Percentiles rank a stretch among this genome's conserved stretches.
Conservation (phyloP, 177 flowering plant species). For the Telopea speciosissima region DNA sequence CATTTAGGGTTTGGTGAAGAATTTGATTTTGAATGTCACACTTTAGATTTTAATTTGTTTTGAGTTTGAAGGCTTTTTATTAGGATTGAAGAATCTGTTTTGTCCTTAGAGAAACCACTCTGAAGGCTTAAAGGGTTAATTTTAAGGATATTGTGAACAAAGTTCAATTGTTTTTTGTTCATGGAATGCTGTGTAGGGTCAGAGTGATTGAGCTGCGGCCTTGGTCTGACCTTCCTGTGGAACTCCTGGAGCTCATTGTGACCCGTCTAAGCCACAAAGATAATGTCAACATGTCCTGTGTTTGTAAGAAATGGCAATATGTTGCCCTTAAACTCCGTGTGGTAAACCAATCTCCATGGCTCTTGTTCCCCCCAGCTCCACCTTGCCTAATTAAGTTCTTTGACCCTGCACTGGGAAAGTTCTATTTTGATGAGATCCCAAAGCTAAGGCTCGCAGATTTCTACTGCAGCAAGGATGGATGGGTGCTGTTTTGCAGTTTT, state of each 20-base stretch:
- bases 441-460: constrained; percentile 41
- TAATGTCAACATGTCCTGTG: constrained; percentile 29
- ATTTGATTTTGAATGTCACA: no score
- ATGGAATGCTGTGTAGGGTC: no score
- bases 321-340: constrained; percentile 36
- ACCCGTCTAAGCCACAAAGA: neutral
- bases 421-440: constrained; percentile 34
- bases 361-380: constrained; percentile 45
- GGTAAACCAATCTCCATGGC: constrained; percentile 42
- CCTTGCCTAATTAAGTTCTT: constrained; percentile 46
- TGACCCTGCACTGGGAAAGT: constrained; percentile 41
- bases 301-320: constrained; percentile 48
- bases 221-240: neutral
- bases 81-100: no score
- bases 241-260: neutral
- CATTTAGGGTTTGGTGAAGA: no score
- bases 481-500: constrained; percentile 44
- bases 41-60: no score
- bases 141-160: no score
- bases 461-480: constrained; percentile 51
- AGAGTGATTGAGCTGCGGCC: neutral
- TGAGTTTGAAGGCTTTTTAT: no score
- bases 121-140: no score
- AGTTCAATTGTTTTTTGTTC: no score
- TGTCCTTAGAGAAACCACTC: no score